phyloP scores from a whole-genome alignment of 441 rosid genomes.

The Biscutella laevigata region DNA sequence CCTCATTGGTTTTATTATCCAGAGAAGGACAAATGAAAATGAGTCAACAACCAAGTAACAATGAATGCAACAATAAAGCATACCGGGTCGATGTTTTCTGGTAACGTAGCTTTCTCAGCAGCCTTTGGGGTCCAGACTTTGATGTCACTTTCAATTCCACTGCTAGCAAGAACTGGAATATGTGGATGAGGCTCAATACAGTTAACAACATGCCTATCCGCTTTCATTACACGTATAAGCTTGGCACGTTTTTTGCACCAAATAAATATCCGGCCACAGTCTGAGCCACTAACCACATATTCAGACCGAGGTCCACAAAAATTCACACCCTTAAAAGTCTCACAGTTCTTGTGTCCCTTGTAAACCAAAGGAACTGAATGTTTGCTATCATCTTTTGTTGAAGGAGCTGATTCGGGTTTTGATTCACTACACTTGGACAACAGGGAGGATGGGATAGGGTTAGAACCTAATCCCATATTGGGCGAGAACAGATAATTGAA shows the following conservation, averaged over 20 bases:
- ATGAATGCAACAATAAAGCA: constrained; percentile 4
- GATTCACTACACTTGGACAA: too few relatives aligned
- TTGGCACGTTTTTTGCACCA: constrained; percentile 83
- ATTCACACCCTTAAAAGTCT: constrained; percentile 75
- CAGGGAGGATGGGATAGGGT: too few relatives aligned
- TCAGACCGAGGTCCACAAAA: constrained; percentile 80
- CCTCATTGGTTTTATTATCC: not conserved
- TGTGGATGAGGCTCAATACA: constrained; percentile 82
- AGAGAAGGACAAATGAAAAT: not conserved
- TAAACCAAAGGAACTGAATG: too few relatives aligned
- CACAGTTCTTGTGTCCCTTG: constrained; percentile 57
- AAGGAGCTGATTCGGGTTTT: too few relatives aligned
- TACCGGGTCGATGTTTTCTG: constrained; percentile 42
- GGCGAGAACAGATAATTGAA: constrained; percentile 59
- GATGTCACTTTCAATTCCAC: constrained; percentile 69
- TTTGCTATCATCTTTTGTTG: too few relatives aligned
- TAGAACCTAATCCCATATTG: constrained; percentile 65
- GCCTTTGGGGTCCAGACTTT: constrained; percentile 78
- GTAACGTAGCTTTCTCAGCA: constrained; percentile 43
- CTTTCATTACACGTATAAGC: constrained; percentile 73
- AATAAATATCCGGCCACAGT: constrained; percentile 76
- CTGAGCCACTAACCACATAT: constrained; percentile 88
- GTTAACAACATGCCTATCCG: constrained; percentile 64
- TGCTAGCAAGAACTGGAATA: constrained; percentile 50
- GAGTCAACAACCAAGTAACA: not conserved